phyloP scores from a whole-genome alignment of 164 flowering plant genomes.

The Paratinospora sagittata region DNA sequence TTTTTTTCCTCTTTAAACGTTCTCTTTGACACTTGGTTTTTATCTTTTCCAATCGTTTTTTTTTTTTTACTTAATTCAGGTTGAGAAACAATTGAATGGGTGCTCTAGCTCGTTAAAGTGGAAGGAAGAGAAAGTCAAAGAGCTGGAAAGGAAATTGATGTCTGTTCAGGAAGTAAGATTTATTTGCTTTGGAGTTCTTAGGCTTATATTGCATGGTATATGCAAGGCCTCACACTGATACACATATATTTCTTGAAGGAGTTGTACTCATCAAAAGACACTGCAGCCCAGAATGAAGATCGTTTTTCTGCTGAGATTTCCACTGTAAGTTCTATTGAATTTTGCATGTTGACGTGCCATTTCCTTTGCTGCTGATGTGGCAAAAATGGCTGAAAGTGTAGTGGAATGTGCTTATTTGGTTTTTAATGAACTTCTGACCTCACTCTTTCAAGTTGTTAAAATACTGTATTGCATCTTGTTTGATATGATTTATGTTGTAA shows the following conservation, averaged over 20 bases:
- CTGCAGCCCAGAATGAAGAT: conserved; percentile 61
- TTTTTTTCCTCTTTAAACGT: neutral
- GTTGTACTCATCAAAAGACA: conserved; percentile 52
- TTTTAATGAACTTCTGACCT: neutral
- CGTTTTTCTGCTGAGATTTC: conserved; percentile 59
- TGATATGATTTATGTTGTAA: neutral
- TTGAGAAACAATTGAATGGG: conserved; percentile 57
- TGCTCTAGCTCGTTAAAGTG: conserved; percentile 54
- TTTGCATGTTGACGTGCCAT: conserved; percentile 1
- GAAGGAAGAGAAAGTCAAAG: conserved; percentile 62
- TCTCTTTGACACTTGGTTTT: neutral
- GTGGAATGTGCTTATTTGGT: neutral
- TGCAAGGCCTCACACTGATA: neutral
- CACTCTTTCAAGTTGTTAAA: neutral
- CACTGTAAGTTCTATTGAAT: conserved; percentile 44
- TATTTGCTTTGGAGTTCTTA: neutral
- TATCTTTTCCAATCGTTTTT: neutral
- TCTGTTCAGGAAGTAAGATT: conserved; percentile 57
- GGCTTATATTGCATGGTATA: neutral
- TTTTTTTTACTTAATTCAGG: conserved; percentile 31
- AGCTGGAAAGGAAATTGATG: conserved; percentile 54
- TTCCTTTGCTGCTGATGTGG: neutral
- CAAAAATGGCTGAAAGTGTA: neutral
- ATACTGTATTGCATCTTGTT: neutral
- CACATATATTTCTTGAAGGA: conserved; percentile 37